Evolutionary conservation across 1,284 basidiomycete genomes (phyloP), one percentile per base, ranked within the genome.

Genomic region (Marasmius tenuissimus): DNA sequence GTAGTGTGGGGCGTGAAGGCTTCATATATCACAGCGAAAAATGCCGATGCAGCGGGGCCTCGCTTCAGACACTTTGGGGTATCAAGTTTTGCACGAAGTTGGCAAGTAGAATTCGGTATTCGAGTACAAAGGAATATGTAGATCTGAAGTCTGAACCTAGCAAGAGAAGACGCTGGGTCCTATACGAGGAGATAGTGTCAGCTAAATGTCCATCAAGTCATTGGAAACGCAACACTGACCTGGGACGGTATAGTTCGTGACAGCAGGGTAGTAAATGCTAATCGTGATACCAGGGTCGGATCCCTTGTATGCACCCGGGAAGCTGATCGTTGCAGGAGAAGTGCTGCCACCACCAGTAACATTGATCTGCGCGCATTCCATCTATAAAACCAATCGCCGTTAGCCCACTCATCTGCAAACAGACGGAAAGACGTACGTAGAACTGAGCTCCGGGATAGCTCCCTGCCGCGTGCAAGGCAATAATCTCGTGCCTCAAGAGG

Each of bases 381-480:
- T 77, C 75, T 77, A 18, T 11, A 57, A 40, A 3, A 59, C 35
- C 14, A 37, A 59, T 51, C 35, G 59, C 4, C 8, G 0, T 54
- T 22, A 54, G 18, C 14, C 1, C 38, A 3, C 6, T 11, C 10
- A 45, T 33, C 12, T 16, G 56, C 16, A 14, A 9, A 8, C 22
- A 47, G 35, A 56, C 7, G 7, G 39, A 38, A 27, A 11, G 22
- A 63, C 76, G 52, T 59, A 81, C 76, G 60, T 82, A 83, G 68
- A 85, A 70, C 63, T 85, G 83, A 45, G 84, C 83, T 51, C 83
- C 84, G 34, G 81, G 82, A 68, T 83, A 81, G 14, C 35, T 27
- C 14, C 10, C 59, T n/a, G 73, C 73, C 37, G 65, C 66, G 51
- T 77, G 75, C 35, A 78, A 65, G 56, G 75, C 55, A 40, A 62